Evolutionary conservation across 2,329 filamentous ascomycete genomes (phyloP).

Genomic region (Pseudonectria buxi): DNA sequence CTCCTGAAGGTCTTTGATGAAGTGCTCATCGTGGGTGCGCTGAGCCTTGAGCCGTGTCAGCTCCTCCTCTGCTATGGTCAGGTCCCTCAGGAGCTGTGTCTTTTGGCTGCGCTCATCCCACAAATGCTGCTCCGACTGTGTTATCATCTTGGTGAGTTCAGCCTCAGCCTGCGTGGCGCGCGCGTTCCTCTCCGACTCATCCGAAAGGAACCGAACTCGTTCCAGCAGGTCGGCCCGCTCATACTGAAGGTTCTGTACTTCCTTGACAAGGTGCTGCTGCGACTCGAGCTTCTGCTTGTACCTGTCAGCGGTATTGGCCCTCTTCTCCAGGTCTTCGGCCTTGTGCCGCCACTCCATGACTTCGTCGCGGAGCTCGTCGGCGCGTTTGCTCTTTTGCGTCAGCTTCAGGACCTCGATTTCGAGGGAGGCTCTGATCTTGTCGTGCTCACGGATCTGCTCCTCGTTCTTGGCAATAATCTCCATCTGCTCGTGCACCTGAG

Average conservation of each 20-base stretch:
- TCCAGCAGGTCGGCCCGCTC: slow-evolving; percentile 48
- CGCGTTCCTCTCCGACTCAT: slow-evolving; percentile 27
- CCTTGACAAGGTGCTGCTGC: slow-evolving; percentile 47
- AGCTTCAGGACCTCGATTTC: slow-evolving; percentile 47
- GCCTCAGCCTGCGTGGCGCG: slow-evolving; percentile 32
- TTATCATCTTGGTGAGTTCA: slow-evolving; percentile 35
- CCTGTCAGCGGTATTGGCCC: slow-evolving; percentile 56
- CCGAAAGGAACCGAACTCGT: slow-evolving; percentile 33
- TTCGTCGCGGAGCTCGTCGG: slow-evolving; percentile 50
- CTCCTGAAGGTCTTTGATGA: slow-evolving; percentile 54
- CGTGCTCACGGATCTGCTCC: slow-evolving; percentile 41
- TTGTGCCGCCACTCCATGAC: slow-evolving; percentile 53
- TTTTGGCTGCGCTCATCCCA: slow-evolving; percentile 40
- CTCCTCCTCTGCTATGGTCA: slow-evolving; percentile 39
- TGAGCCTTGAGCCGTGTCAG: slow-evolving; percentile 42
- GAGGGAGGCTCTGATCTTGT: slow-evolving; percentile 42
- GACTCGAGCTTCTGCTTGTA: slow-evolving; percentile 57
- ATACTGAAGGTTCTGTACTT: slow-evolving; percentile 48
- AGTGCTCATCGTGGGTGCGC: slow-evolving; percentile 43
- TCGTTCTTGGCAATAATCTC: slow-evolving; percentile 60
- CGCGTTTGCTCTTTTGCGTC: slow-evolving; percentile 39
- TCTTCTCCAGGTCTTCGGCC: slow-evolving; percentile 52
- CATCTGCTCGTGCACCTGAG: slow-evolving; percentile 58
- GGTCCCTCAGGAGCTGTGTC: slow-evolving; percentile 39
- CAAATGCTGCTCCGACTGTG: slow-evolving; percentile 34